phyloP scores from a whole-genome alignment of 2,329 filamentous ascomycete genomes.

The Cercospora zeina region DNA sequence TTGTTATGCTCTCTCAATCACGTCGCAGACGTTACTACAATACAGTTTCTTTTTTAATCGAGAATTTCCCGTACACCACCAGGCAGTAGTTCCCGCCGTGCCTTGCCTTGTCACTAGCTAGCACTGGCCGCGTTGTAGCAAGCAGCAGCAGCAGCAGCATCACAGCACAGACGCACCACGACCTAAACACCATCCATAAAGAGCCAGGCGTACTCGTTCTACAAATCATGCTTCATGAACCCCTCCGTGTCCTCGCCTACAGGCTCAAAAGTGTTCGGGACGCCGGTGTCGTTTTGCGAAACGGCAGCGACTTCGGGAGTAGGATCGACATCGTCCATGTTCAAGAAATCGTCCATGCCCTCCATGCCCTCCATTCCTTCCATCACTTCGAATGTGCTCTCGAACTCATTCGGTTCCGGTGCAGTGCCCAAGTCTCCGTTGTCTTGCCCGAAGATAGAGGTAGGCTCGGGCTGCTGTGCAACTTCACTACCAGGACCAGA shows the following conservation, averaged over 20 bases:
- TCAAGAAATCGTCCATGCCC: conserved; percentile 18
- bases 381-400: conserved; percentile 15
- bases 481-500: conserved; percentile 7
- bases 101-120: neutral
- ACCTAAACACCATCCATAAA: neutral
- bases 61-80: neutral
- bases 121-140: no score
- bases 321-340: conserved; percentile 17
- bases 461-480: conserved; percentile 12
- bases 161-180: neutral
- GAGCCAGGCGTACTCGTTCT: conserved; percentile 2
- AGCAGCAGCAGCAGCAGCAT: neutral
- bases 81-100: neutral
- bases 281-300: conserved; percentile 9
- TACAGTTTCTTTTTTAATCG: conserved; percentile 8
- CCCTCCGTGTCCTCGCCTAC: conserved; percentile 33
- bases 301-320: conserved; percentile 13
- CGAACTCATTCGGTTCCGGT: conserved; percentile 12
- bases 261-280: conserved; percentile 22
- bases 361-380: conserved; percentile 18
- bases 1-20: neutral
- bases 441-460: conserved; percentile 13
- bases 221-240: conserved; percentile 38
- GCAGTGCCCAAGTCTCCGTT: conserved; percentile 4
- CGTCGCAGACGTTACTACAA: conserved; percentile 12